Base-by-base conservation (phyloP, 106 monocot genomes). In the Gastrodia elata region DNA sequence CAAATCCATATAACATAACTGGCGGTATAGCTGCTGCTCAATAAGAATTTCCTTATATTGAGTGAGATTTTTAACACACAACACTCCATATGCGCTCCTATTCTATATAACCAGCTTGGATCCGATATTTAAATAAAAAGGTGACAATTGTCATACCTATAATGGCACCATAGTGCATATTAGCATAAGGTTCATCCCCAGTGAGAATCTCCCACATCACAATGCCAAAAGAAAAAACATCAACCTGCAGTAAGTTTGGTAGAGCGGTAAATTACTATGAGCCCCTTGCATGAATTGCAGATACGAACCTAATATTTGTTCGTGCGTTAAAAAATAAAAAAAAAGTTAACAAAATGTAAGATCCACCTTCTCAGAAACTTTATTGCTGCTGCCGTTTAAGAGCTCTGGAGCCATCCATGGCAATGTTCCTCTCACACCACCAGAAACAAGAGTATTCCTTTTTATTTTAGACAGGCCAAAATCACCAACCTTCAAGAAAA, bases 151-250 rank as follows among this genome's bases (percentile, higher is more conserved):
- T 22, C 39, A 68, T 91, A 97, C 96, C 92, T 90, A 97, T 97
- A 33, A 97, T 92, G 65, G 84, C 92, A 70, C 89, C 96, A 80
- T 90, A 92, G 70, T 97, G 96, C 96, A 97, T 92, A 72, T 85
- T 86, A 42, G 83, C 92, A 73, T 97, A 97, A 25, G 96, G 96
- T 34, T 92, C 96, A 30, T 92, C 92, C 15, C 92, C 89, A 0
- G 96, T 97, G 42, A 92, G 90, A 84, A 97, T 97, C 78, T 97
- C 96, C 96, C 96, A 97, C 96, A 97, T 84, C n/a, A 92, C 90
- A 79, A 97, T 88, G 74, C 92, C 92, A 73, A 92, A 97, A 30
- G 96, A 92, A 73, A 92, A 97, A 38, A 97, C 85, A 78, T 97
- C 96, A 82, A 97, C 87, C 96, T 97, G 86, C 74, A 73, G 25